Base-by-base conservation (phyloP, 345 rosid species). In the Physaria fendleri region DNA sequence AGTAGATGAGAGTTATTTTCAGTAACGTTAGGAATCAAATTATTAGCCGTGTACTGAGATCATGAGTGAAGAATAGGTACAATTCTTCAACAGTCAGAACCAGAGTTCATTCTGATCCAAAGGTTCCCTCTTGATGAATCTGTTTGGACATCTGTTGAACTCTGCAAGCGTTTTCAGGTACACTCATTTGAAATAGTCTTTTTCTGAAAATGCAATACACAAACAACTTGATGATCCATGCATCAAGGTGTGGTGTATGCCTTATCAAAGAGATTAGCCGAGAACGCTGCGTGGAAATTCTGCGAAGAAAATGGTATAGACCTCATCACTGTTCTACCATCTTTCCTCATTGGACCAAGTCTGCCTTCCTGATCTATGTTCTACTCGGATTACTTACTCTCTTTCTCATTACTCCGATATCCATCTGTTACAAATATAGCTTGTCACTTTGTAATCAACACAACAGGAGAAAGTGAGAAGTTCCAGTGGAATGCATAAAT, bases 261-360 rank as follows among this genome's bases (percentile, higher is more conserved):
- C 8, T 47, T 91, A 62, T 79, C 96, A 8, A 92, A 92, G 74
- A 85, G 85, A 4, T 64, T 81, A 30, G 95, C 98, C 0, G 98
- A 92, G 71, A 84, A 76, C 69, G 92, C 88, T 15, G 95, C 98
- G 28, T 88, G 96, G 98, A 80, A 81, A 20, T 92, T 82, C 68
- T 79, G 95, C 73, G 68, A 75, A 9, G 66, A 80, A 45, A 82
- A 81, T 43, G 77, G 70, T 27, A 82, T 92, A 15, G 78, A 84
- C 27, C 78, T 92, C 5, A 72, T 92, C 20, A 78, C 93, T 6
- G 66, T 88, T 34, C 75, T 85, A 22, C 96, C 96, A 12, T 73
- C 93, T 2, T 88, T 88, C 33, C 81, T 88, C 20, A 57, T 88
- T 4, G 98, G 98, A 38, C 96, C 98, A 3, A 84, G 88, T 38